phyloP scores from a whole-genome alignment of 148 eudicot species.

The Rhododendron mucronatum region DNA sequence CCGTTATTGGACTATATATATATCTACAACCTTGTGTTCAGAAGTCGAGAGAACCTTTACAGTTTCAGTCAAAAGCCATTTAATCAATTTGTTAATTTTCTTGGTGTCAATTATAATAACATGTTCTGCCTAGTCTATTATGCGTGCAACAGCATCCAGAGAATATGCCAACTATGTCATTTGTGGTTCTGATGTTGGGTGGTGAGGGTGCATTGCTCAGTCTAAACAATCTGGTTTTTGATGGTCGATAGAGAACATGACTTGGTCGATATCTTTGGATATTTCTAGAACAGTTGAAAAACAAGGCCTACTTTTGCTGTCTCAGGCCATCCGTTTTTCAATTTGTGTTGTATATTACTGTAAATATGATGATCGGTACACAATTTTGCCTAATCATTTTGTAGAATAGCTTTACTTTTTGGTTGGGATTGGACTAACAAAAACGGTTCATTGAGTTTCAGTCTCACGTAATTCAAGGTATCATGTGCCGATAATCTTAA shows the following conservation, averaged over 20 bases:
- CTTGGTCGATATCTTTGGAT: background rate
- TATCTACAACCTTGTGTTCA: background rate
- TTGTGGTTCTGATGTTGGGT: background rate
- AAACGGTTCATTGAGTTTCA: no score
- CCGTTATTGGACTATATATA: background rate
- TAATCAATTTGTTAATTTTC: no score
- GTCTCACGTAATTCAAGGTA: no score
- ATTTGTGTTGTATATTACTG: background rate
- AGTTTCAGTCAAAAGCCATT: background rate
- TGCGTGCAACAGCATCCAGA: conserved; percentile 5
- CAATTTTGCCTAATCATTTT: no score
- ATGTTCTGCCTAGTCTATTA: background rate
- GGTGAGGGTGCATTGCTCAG: conserved; percentile 3
- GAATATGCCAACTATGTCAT: conserved; percentile 10
- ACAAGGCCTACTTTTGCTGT: background rate
- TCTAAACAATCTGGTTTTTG: conserved; percentile 15
- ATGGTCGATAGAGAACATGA: background rate
- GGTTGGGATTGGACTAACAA: background rate
- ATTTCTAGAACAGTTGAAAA: background rate
- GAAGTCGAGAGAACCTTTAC: no score
- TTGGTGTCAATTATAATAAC: no score
- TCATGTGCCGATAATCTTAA: no score
- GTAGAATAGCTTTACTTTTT: no score
- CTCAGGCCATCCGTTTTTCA: background rate
- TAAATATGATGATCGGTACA: no score